Evolutionary conservation across 73 alveolate species (phyloP), one percentile per base, ranked within the genome.

Genomic region (Paramecium octaurelia): DNA sequence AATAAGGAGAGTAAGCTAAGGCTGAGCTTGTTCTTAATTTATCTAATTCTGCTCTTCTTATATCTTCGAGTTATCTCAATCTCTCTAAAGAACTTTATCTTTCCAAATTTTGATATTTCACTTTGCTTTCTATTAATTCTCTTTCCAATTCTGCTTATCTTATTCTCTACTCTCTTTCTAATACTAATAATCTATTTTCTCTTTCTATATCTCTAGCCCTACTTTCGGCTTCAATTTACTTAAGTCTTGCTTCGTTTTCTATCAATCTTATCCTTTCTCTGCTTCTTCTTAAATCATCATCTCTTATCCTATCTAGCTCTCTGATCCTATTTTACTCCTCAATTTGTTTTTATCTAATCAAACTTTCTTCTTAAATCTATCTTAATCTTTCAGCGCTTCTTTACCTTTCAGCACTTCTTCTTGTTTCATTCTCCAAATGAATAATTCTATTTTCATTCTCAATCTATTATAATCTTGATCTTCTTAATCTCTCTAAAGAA

Each of bases 321-420:
- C 91, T 80, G 6, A 80, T 43, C 44, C 91, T 80, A 42, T 20
- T 43, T 35, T 42, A 42, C 46, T 80, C 91, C 14, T 80, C 91
- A 44, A 80, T 40, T 46, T 43, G 10, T 20, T 16, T 43, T 80
- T 80, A 44, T 80, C 91, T 42, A 20, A 80, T 31, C 3, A 80
- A 46, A 48, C 91, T 80, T 48, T 80, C 91, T 48, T 80, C 91
- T 80, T 80, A 48, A 10, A 80, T 80, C 24, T 80, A 80, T 80
- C 76, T 80, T 2, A 80, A 16, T 80, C 91, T 80, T 24, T 80
- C 91, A 44, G 91, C 91, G 21, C 91, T 80, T 43, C 91, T 80
- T 43, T 80, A 44, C 44, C 91, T 80, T 44, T 80, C 91, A 3
- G 36, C 71, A 31, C 14, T 44, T 80, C 75, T 44, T 80, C 91